Evolutionary conservation across 208 protist genomes (phyloP).

Genomic region (Acanthamoeba royreba): DNA sequence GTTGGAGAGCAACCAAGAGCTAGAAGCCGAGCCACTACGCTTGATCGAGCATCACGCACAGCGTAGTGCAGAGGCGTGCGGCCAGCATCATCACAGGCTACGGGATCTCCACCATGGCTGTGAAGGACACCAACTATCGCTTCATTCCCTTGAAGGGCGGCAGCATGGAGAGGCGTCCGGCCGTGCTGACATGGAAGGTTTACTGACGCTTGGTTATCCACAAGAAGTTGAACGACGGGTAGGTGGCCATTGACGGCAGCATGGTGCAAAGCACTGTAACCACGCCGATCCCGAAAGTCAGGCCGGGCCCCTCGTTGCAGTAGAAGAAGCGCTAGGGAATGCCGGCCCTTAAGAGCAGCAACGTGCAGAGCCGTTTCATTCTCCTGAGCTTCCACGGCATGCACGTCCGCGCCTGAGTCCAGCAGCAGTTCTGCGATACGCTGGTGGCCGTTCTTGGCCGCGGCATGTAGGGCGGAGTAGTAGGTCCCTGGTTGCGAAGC

Average conservation of each 20-base stretch:
- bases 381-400: background rate
- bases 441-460: background rate
- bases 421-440: background rate
- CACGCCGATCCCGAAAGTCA: background rate
- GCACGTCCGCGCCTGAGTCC: background rate
- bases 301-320: background rate
- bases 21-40: background rate
- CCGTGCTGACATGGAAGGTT: background rate
- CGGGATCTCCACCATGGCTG: background rate
- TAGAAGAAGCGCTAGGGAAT: background rate
- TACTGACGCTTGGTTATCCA: background rate
- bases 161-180: background rate
- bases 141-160: background rate
- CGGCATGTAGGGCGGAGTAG: background rate
- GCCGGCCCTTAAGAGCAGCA: background rate
- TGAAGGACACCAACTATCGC: background rate
- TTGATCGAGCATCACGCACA: background rate
- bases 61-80: constrained; percentile 25
- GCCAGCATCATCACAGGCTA: background rate
- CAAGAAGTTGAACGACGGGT: background rate
- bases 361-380: background rate
- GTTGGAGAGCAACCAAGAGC: background rate
- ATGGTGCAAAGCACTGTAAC: constrained; percentile 15
- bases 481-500: background rate
- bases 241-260: constrained; percentile 7